Base-by-base conservation (phyloP, 495 filamentous ascomycete genomes). In the Aspergillus diversus region DNA sequence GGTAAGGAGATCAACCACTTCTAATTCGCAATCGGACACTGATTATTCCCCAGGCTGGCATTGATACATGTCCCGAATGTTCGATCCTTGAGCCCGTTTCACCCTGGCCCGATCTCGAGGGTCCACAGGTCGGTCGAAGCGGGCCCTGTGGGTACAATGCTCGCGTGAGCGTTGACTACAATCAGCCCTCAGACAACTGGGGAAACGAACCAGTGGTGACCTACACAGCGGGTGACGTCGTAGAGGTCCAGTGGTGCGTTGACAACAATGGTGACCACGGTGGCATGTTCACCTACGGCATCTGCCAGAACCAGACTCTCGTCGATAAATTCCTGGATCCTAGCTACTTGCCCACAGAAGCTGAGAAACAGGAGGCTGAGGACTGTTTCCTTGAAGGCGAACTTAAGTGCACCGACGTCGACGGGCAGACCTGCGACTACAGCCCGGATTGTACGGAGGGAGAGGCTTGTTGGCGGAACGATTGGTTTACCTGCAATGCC, bases 201-300 rank as follows among this genome's bases (percentile, higher is more conserved):
- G 83, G 83, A 11, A 74, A 68, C 16, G 37, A 67, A 0, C 67
- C 76, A 0, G 81, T 84, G 0, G 77, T 71, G 3, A 81, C 74
- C 0, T 86, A 84, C 69, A 70, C 68, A 6, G 71, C 79, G 0
- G 80, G 80, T n/a, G 68, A 82, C 3, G 59, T 71, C 5, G 69
- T 85, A 12, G 76, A 82, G 31, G 82, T 86, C 5, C 66, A 83
- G 69, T 86, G 83, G 83, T 86, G 83, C 59, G 79, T 85, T 31
- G 83, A 86, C 63, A 63, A 84, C 73, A 86, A 85, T 71, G 83
- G 83, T 1, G 83, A 86, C 69, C 83, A 86, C 66, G 83, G 83
- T 34, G 83, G 83, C 67, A 85, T 86, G 83, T 86, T 85, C 69
- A 71, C 74, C 50, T 86, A 85, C 73, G 80, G 83, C 2, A 78